These are phyloP conservation scores for Phytopythium chamaehyphon DNA, from an alignment of 352 stramenopile genomes.

Conservation along the genomic window DNA sequence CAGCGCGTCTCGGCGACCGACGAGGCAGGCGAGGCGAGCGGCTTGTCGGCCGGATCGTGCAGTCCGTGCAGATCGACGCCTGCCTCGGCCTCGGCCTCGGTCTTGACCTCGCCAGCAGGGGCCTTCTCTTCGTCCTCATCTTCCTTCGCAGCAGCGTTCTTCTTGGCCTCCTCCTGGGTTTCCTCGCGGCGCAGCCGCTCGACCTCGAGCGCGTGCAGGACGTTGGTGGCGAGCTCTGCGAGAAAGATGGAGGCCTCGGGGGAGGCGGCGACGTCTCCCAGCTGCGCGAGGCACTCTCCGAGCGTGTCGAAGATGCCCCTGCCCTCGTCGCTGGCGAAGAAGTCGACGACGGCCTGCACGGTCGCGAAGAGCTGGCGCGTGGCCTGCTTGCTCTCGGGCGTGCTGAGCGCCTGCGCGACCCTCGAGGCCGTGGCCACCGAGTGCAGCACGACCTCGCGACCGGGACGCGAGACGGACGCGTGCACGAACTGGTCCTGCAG, in stretches of 20 bases:
- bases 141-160: conserved; percentile 5
- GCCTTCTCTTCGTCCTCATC: conserved; percentile 4
- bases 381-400: conserved; percentile 60
- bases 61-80: conserved; percentile 18
- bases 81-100: conserved; percentile 7
- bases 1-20: conserved; percentile 42
- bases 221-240: conserved; percentile 66
- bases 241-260: conserved; percentile 74
- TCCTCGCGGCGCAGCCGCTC: conserved; percentile 34
- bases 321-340: conserved; percentile 61
- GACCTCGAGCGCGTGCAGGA: conserved; percentile 62
- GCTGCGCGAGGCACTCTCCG: conserved; percentile 41
- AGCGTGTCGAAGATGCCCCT: conserved; percentile 50
- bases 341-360: conserved; percentile 67
- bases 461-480: conserved; percentile 42
- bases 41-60: conserved; percentile 14
- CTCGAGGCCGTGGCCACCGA: conserved; percentile 56
- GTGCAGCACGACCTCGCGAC: conserved; percentile 63
- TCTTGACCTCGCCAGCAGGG: conserved; percentile 6
- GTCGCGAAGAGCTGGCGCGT: conserved; percentile 59
- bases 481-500: conserved; percentile 51
- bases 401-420: conserved; percentile 66
- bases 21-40: conserved; percentile 28
- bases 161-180: conserved; percentile 6
- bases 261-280: conserved; percentile 57